A percentile compares a stretch with the other conserved stretches of the same genome.
Conservation (phyloP, 2,329 filamentous ascomycete genomes). For the Hymenoscyphus scutula region DNA sequence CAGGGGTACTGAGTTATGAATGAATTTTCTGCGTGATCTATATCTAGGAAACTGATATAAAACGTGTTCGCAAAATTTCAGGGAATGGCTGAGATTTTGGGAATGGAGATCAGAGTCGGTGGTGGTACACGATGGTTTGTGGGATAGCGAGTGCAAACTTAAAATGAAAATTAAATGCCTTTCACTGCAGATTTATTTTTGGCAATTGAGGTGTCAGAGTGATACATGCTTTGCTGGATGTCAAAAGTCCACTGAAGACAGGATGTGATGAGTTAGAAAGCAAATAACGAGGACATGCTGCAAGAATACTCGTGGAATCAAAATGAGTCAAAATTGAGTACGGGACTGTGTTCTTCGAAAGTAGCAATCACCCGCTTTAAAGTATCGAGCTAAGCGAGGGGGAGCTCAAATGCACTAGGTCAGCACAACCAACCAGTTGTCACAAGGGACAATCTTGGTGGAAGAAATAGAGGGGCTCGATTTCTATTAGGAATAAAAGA, state of each 20-base stretch:
- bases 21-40: not conserved
- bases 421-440: too few species aligned
- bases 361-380: not conserved
- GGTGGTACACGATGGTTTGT: not conserved
- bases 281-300: not conserved
- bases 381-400: not conserved
- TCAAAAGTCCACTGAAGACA: not conserved
- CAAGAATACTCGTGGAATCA: too few species aligned
- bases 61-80: too few species aligned
- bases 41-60: too few species aligned
- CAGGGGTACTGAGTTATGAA: not conserved
- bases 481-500: too few species aligned
- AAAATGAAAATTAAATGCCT: not conserved
- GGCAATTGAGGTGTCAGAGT: not conserved
- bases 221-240: not conserved
- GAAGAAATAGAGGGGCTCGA: too few species aligned
- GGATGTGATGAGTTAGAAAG: not conserved
- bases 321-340: not conserved
- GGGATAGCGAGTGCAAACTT: not conserved
- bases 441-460: too few species aligned
- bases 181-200: not conserved
- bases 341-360: not conserved
- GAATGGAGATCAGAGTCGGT: too few species aligned
- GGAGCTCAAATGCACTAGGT: not conserved
- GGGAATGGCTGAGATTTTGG: too few species aligned